Conservation (phyloP, 2,329 filamentous ascomycete genomes). For the Ilyonectria destructans region DNA sequence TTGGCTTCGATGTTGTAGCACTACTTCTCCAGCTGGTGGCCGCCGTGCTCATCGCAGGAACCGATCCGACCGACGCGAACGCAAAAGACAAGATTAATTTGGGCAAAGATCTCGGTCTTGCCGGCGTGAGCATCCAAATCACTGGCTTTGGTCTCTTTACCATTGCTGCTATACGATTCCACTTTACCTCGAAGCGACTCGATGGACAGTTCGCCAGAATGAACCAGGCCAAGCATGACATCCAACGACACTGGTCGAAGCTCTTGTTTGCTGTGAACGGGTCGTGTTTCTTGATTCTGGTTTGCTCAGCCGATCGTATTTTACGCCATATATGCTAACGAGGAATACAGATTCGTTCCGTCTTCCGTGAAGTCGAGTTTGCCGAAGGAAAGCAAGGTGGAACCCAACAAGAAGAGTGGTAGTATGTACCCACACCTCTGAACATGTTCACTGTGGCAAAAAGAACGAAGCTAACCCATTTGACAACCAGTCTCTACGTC, state of each 20-base stretch:
- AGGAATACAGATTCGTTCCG: conserved; percentile 34
- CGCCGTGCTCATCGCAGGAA: conserved; percentile 59
- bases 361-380: conserved; percentile 44
- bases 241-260: conserved; percentile 34
- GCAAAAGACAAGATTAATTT: conserved; percentile 47
- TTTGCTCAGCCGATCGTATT: background rate
- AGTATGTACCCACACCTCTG: conserved; percentile 28
- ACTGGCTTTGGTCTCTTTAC: conserved; percentile 64
- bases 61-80: conserved; percentile 51
- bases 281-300: conserved; percentile 42
- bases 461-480: background rate
- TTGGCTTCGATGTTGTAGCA: conserved; percentile 58
- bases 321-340: background rate
- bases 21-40: conserved; percentile 58
- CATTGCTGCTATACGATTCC: conserved; percentile 62
- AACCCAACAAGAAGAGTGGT: conserved; percentile 43
- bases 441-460: fast-evolving
- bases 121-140: conserved; percentile 57
- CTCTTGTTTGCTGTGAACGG: conserved; percentile 35
- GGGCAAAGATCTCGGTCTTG: conserved; percentile 40
- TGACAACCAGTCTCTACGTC: conserved; percentile 31
- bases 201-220: conserved; percentile 31
- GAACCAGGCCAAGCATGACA: conserved; percentile 36
- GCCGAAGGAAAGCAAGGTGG: conserved; percentile 34
- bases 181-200: conserved; percentile 57